Evolutionary conservation across 2,329 filamentous ascomycete genomes (phyloP).

Genomic region (Colletotrichum truncatum): DNA sequence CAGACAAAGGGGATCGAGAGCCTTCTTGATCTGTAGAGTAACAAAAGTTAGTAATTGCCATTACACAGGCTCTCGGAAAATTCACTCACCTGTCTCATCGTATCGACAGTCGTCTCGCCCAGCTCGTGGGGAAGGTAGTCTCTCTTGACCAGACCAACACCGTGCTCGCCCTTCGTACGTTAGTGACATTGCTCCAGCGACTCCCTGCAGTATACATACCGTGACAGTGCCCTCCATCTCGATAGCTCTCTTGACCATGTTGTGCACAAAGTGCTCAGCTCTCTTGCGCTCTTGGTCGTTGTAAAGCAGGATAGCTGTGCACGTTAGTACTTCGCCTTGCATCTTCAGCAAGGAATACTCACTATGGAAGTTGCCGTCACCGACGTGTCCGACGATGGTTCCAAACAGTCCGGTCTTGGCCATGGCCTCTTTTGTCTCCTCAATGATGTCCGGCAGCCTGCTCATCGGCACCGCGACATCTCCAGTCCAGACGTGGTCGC

Average conservation of each 20-base stretch:
- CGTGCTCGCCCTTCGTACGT: slow-evolving; percentile 74
- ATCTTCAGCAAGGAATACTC: slow-evolving; percentile 34
- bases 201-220: slow-evolving; percentile 44
- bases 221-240: slow-evolving; percentile 88
- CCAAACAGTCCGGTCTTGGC: slow-evolving; percentile 52
- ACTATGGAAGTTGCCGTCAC: slow-evolving; percentile 82
- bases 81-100: slow-evolving; percentile 77
- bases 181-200: neutral
- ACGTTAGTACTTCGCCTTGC: slow-evolving; percentile 30
- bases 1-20: slow-evolving; percentile 79
- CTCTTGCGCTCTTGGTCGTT: slow-evolving; percentile 73
- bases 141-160: slow-evolving; percentile 84
- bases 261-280: slow-evolving; percentile 78
- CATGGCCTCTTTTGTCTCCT: slow-evolving; percentile 68
- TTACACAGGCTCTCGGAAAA: neutral
- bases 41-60: neutral
- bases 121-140: slow-evolving; percentile 85
- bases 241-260: slow-evolving; percentile 87
- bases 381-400: slow-evolving; percentile 75
- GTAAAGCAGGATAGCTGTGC: slow-evolving; percentile 62
- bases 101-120: slow-evolving; percentile 77
- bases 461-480: slow-evolving; percentile 88
- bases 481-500: slow-evolving; percentile 84
- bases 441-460: slow-evolving; percentile 77
- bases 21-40: slow-evolving; percentile 73